phyloP scores from a whole-genome alignment of 208 protist genomes.

The Trypanosoma melophagium region DNA sequence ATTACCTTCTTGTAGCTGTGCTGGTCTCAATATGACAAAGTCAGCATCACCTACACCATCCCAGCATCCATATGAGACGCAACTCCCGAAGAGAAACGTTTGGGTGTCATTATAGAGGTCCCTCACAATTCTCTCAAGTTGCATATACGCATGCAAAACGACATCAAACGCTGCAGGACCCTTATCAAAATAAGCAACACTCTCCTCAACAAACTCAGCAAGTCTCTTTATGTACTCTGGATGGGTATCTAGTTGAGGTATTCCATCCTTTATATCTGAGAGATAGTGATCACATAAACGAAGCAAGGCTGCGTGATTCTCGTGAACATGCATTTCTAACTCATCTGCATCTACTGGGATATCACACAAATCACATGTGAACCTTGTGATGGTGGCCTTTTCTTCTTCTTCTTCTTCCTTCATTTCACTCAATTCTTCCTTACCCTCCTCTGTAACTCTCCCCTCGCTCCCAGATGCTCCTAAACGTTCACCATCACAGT shows the following conservation, averaged over 20 bases:
- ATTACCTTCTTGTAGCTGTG: neutral
- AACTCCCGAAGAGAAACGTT: constrained; percentile 79
- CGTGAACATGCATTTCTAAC: constrained; percentile 4
- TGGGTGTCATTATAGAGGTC: constrained; percentile 11
- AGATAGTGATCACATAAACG: constrained; percentile 13
- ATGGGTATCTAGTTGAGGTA: neutral
- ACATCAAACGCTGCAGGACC: constrained; percentile 47
- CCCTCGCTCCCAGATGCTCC: too few species aligned
- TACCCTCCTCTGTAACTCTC: too few species aligned
- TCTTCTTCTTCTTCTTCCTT: neutral
- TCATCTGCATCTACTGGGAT: neutral
- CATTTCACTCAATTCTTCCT: too few species aligned
- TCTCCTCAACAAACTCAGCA: constrained; percentile 38
- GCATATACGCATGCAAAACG: constrained; percentile 40
- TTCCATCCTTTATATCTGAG: neutral
- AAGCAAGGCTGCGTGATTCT: constrained; percentile 5
- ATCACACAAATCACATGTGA: constrained; percentile 20
- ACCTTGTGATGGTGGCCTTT: neutral
- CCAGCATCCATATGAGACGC: constrained; percentile 72
- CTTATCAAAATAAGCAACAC: constrained; percentile 38
- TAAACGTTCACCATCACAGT: too few species aligned
- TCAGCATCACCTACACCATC: constrained; percentile 78
- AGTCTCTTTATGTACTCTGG: constrained; percentile 13
- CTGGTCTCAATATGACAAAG: constrained; percentile 45
- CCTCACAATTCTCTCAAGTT: constrained; percentile 33